Percentiles rank a stretch among this genome's conserved stretches.
These are phyloP conservation scores for Crotalaria pallida DNA, from an alignment of 306 rosid species.

Conservation along the genomic window DNA sequence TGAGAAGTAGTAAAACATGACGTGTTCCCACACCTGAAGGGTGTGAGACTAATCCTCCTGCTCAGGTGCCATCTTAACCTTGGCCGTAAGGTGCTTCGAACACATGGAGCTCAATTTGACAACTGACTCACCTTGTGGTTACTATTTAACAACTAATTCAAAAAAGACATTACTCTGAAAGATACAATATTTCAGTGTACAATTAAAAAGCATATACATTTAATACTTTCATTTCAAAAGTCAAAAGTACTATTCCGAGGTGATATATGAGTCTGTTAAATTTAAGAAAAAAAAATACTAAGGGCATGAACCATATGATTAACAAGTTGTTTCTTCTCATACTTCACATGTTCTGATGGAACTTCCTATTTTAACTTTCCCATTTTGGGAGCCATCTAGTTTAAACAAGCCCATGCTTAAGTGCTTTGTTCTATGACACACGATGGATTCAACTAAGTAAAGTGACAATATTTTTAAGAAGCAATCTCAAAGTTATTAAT, in stretches of 20 bases:
- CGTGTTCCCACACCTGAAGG: not conserved
- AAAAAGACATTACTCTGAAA: not conserved
- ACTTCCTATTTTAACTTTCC: not conserved
- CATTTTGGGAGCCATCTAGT: not conserved
- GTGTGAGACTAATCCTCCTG: not conserved
- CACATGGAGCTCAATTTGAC: not conserved
- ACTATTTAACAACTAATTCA: not conserved
- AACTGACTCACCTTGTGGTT: not conserved
- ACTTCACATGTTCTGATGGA: not conserved
- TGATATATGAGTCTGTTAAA: not conserved
- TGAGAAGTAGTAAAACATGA: not conserved
- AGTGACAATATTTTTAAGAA: not conserved
- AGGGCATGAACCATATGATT: not conserved
- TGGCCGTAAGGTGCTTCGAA: not conserved
- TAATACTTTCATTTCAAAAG: not conserved
- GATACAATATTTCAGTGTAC: not conserved
- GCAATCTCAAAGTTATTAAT: not conserved
- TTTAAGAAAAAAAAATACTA: not conserved
- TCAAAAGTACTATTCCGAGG: not conserved
- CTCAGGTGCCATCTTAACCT: not conserved
- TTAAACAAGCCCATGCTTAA: not conserved
- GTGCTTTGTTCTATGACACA: not conserved
- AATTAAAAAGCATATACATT: not conserved
- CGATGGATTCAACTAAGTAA: not conserved
- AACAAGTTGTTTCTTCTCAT: conserved; percentile 1